Evolutionary conservation across 495 filamentous ascomycete species (phyloP).

Genomic region (Glonium stellatum): DNA sequence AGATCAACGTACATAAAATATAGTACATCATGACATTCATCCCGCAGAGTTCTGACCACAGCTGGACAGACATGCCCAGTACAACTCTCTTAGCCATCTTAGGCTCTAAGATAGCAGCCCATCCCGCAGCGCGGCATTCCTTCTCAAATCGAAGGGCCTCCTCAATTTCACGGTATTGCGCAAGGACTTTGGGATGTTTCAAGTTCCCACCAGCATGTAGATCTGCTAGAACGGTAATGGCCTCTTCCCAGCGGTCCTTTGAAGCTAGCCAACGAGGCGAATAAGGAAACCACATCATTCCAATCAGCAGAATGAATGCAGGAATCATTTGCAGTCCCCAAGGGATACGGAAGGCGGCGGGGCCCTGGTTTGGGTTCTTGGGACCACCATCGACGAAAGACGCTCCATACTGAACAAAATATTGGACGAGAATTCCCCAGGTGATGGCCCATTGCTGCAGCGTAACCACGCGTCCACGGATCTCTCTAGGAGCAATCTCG

Average conservation of each 20-base stretch:
- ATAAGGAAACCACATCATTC: conserved; percentile 61
- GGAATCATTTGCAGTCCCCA: conserved; percentile 69
- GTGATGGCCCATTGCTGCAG: conserved; percentile 70
- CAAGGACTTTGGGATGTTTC: conserved; percentile 53
- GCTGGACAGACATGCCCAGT: conserved; percentile 64
- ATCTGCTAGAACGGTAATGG: conserved; percentile 51
- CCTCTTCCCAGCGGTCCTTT: conserved; percentile 66
- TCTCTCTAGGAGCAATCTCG: conserved; percentile 70
- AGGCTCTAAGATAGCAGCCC: conserved; percentile 50
- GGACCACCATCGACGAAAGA: conserved; percentile 52
- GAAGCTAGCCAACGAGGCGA: conserved; percentile 66
- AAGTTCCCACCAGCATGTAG: conserved; percentile 56
- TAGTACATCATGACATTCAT: conserved; percentile 45
- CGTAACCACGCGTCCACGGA: conserved; percentile 66
- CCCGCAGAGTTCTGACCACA: conserved; percentile 64
- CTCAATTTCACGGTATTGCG: conserved; percentile 58
- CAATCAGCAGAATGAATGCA: conserved; percentile 54
- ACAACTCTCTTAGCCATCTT: conserved; percentile 59
- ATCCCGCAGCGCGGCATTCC: conserved; percentile 47
- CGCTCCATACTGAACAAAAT: conserved; percentile 64
- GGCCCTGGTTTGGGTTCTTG: conserved; percentile 48
- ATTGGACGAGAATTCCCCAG: conserved; percentile 51
- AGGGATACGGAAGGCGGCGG: conserved; percentile 58
- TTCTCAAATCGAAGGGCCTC: conserved; percentile 55
- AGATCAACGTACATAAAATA: not conserved